Percentiles rank a stretch among this genome's conserved stretches.
phyloP scores from a whole-genome alignment of 352 stramenopile species.

The Phytophthora nicotianae region DNA sequence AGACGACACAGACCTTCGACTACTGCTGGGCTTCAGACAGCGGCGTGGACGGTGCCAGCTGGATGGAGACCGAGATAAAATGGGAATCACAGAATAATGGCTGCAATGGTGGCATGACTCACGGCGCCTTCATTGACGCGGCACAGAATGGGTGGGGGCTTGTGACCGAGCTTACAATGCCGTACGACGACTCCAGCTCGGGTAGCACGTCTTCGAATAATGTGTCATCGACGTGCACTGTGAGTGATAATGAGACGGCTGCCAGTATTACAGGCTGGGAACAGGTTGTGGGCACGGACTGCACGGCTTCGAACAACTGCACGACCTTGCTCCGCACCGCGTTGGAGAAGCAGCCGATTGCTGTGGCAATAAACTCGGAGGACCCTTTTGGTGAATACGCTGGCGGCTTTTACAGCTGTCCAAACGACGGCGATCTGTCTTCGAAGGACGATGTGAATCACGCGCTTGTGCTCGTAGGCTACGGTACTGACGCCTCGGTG shows the following conservation, averaged over 20 bases:
- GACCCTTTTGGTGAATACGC: constrained; percentile 76
- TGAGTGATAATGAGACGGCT: constrained; percentile 54
- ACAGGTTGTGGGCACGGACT: constrained; percentile 68
- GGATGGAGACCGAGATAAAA: constrained; percentile 66
- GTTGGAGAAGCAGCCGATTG: constrained; percentile 68
- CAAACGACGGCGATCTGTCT: constrained; percentile 63
- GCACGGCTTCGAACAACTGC: constrained; percentile 52
- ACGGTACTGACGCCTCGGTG: constrained; percentile 55
- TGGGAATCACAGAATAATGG: constrained; percentile 81
- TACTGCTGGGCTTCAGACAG: constrained; percentile 72
- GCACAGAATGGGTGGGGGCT: constrained; percentile 66
- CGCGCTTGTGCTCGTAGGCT: constrained; percentile 76
- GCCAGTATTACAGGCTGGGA: constrained; percentile 77
- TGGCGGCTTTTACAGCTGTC: constrained; percentile 71
- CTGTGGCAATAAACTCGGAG: constrained; percentile 78
- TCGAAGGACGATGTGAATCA: constrained; percentile 80
- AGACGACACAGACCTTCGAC: constrained; percentile 71
- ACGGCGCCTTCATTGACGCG: constrained; percentile 78
- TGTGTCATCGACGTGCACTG: constrained; percentile 37
- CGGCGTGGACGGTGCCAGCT: constrained; percentile 50
- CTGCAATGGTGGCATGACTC: constrained; percentile 85
- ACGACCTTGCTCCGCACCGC: constrained; percentile 58
- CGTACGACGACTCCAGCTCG: constrained; percentile 58
- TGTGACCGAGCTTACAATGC: constrained; percentile 72
- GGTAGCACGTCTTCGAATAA: constrained; percentile 28